Evolutionary conservation across 148 eudicot species (phyloP).

Genomic region (Polygonum maritimum): DNA sequence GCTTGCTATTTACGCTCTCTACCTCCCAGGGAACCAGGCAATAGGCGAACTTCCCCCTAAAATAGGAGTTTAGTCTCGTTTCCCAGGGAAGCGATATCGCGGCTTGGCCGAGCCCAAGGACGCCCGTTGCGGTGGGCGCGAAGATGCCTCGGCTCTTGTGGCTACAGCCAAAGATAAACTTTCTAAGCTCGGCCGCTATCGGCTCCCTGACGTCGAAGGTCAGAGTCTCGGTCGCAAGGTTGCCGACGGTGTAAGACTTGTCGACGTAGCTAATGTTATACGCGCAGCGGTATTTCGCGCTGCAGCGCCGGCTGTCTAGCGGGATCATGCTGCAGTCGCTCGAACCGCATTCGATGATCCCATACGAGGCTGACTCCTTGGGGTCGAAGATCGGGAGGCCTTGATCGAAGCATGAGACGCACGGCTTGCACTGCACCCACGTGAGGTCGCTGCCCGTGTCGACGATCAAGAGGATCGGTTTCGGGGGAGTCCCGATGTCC

Average conservation of each 20-base stretch:
- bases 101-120: slow-evolving; percentile 30
- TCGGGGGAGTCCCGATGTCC: slow-evolving; percentile 24
- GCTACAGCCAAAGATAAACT: slow-evolving; percentile 20
- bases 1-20: too few species aligned
- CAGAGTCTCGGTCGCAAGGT: slow-evolving; percentile 26
- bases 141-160: slow-evolving; percentile 15
- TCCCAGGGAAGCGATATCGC: slow-evolving; percentile 21
- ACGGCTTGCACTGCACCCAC: slow-evolving; percentile 41
- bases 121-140: slow-evolving; percentile 7
- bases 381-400: slow-evolving; percentile 20
- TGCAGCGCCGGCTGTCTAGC: not conserved
- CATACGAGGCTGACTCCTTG: slow-evolving; percentile 12
- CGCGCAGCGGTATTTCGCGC: not conserved
- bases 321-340: not conserved
- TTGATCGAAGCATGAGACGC: slow-evolving; percentile 24
- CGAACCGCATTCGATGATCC: slow-evolving; percentile 9
- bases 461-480: slow-evolving; percentile 14
- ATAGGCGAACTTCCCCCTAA: slow-evolving; percentile 13
- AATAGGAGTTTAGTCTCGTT: not conserved
- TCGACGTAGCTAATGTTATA: slow-evolving; percentile 3
- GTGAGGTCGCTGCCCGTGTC: slow-evolving; percentile 38
- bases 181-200: not conserved
- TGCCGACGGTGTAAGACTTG: slow-evolving; percentile 16
- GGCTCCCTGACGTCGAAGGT: slow-evolving; percentile 9
- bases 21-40: too few species aligned